These are phyloP conservation scores for Aspergillus sclerotiicarbonarius DNA, from an alignment of 495 filamentous ascomycete species.

Conservation along the genomic window DNA sequence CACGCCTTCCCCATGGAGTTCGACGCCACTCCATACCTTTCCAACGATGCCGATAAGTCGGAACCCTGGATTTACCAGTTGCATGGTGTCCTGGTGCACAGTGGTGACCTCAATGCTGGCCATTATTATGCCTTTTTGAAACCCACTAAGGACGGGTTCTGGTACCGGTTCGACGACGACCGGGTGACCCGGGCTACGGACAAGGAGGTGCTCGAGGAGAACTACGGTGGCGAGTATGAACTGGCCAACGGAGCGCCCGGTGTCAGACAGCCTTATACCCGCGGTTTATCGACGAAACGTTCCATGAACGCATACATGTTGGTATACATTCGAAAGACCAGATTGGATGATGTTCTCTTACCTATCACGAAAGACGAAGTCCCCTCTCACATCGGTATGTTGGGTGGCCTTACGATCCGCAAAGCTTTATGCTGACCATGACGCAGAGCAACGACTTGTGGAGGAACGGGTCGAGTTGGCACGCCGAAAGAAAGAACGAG, in stretches of 20 bases:
- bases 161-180: slow-evolving; percentile 98
- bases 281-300: slow-evolving; percentile 63
- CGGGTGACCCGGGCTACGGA: slow-evolving; percentile 89
- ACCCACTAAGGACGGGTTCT: slow-evolving; percentile 84
- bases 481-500: slow-evolving; percentile 75
- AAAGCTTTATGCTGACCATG: slow-evolving; percentile 28
- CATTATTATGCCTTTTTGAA: slow-evolving; percentile 99
- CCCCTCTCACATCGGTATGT: slow-evolving; percentile 76
- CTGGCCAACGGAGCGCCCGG: slow-evolving; percentile 55
- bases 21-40: slow-evolving; percentile 85
- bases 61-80: slow-evolving; percentile 89
- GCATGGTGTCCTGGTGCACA: slow-evolving; percentile 95
- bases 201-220: slow-evolving; percentile 91
- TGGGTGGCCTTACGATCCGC: slow-evolving; percentile 3
- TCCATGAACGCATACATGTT: slow-evolving; percentile 95
- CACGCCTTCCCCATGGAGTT: slow-evolving; percentile 96
- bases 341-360: slow-evolving; percentile 74
- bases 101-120: slow-evolving; percentile 94
- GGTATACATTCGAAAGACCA: slow-evolving; percentile 90
- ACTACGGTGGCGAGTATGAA: slow-evolving; percentile 88
- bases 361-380: slow-evolving; percentile 72
- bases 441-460: slow-evolving; percentile 62
- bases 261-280: slow-evolving; percentile 65
- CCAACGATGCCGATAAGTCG: slow-evolving; percentile 79
- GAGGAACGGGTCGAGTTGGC: slow-evolving; percentile 78